Conservation (phyloP, 163 green algal species). For the Chlorella variabilis region DNA sequence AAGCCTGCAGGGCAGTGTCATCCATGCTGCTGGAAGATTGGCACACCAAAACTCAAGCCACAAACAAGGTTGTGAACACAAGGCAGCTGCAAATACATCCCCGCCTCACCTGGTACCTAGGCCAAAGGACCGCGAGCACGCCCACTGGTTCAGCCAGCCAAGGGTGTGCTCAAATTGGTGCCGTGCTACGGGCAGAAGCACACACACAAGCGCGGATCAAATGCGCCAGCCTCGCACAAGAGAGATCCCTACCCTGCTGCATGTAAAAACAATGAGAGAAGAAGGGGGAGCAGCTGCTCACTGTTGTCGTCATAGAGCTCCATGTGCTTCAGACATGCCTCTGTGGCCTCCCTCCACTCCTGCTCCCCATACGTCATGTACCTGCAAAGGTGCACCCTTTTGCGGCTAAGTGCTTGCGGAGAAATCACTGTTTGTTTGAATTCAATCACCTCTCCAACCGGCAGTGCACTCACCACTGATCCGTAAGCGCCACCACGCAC, state of each 20-base stretch:
- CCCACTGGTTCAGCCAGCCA: conserved; percentile 98
- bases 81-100: background rate
- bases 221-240: too few species aligned
- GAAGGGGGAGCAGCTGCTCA: background rate
- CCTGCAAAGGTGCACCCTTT: conserved; percentile 38
- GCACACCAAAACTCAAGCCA: background rate
- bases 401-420: too few species aligned
- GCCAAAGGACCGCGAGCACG: conserved; percentile 95
- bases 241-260: too few species aligned
- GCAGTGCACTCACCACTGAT: conserved; percentile 99
- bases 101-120: conserved; percentile 84
- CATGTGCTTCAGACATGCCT: conserved; percentile 78
- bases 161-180: conserved; percentile 89
- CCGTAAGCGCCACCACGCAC: conserved; percentile 98
- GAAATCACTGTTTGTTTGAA: too few species aligned
- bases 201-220: too few species aligned
- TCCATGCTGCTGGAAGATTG: too few species aligned
- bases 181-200: conserved; percentile 73
- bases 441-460: too few species aligned
- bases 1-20: conserved; percentile 53
- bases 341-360: conserved; percentile 80
- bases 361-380: conserved; percentile 96
- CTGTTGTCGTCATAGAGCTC: conserved; percentile 37
- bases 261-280: too few species aligned
- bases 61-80: background rate